phyloP scores from a whole-genome alignment of 2,329 filamentous ascomycete species.

The Dothidotthia symphoricarpi region DNA sequence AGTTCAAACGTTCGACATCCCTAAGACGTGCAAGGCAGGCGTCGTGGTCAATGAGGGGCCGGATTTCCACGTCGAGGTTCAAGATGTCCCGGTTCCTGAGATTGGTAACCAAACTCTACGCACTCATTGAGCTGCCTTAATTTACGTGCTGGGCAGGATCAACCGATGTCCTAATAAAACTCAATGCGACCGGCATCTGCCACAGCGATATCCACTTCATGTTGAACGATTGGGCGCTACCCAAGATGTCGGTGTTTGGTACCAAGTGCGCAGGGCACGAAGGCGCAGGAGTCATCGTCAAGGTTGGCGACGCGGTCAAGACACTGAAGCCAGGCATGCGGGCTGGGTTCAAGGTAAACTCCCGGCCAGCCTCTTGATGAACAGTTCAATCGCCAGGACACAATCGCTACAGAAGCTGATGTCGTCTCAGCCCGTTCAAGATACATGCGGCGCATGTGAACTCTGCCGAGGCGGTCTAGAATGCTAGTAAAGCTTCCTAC shows the following conservation, averaged over 20 bases:
- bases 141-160: constrained; percentile 41
- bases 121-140: neutral
- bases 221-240: constrained; percentile 52
- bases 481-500: constrained; percentile 57
- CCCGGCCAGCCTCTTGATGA: too few relatives aligned
- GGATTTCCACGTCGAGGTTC: constrained; percentile 49
- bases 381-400: neutral
- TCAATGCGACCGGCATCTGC: constrained; percentile 60
- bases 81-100: constrained; percentile 49
- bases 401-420: constrained; percentile 2
- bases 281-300: constrained; percentile 59
- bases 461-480: constrained; percentile 55
- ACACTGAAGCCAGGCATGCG: constrained; percentile 46
- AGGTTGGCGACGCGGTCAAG: constrained; percentile 54
- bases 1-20: constrained; percentile 42
- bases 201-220: constrained; percentile 59
- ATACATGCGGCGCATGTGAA: constrained; percentile 42
- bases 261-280: constrained; percentile 54
- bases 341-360: constrained; percentile 37
- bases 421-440: constrained; percentile 21
- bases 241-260: constrained; percentile 42
- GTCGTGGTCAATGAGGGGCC: constrained; percentile 54
- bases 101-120: constrained; percentile 37
- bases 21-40: constrained; percentile 53
- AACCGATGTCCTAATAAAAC: constrained; percentile 56